Evolutionary conservation across 352 stramenopile species (phyloP), one percentile per base, ranked within the genome.

Genomic region (Phytophthora kernoviae): DNA sequence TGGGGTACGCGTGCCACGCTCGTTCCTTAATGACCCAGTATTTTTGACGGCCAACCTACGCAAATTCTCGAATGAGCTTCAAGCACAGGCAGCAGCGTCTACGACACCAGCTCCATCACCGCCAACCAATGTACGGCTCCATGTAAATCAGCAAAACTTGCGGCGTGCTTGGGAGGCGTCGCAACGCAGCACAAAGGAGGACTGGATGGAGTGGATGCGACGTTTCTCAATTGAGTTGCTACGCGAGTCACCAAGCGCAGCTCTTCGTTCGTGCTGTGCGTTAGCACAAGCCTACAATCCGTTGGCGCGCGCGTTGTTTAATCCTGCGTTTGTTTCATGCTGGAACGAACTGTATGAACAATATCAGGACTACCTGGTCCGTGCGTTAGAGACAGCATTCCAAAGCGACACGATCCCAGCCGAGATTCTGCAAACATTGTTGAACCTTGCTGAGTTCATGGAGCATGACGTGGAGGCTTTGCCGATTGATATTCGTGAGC

Each of bases 401-500:
- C 85, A 97, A 62, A 94, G 77, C 39, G 81, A 96, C 22, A 88
- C 75, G 12, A 94, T 96, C 6, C 97, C 97, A 0, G 93, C 96
- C 14, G 97, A 99, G 68, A 99, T 99, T 50, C 60, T 99, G 24
- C 96, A 99, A 59, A 91, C 90, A 26, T 73, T 99, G 21, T 69
- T 99, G 7, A 99, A 99, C 68, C 73, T 99, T 7, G 96, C 95
- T 5, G 98, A 99, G 79, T 99, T 99, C 61, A 99, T 99, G 95
- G 97, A 99, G 68, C 95, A 98, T 53, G 96, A 99, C 58, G 94
- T 98, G 34, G 89, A 97, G 63, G 83, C 86, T 6, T 77, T 99
- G 46, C 96, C 97, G 2, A 99, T 99, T 47, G 85, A 98, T 60
- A 98, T 98, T 55, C 83, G 90, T 3, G 88, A 98, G 36, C 74